These are phyloP conservation scores for Cyberlindnera euphorbiiphila DNA, from an alignment of 805 yeast genomes.

Conservation along the genomic window DNA sequence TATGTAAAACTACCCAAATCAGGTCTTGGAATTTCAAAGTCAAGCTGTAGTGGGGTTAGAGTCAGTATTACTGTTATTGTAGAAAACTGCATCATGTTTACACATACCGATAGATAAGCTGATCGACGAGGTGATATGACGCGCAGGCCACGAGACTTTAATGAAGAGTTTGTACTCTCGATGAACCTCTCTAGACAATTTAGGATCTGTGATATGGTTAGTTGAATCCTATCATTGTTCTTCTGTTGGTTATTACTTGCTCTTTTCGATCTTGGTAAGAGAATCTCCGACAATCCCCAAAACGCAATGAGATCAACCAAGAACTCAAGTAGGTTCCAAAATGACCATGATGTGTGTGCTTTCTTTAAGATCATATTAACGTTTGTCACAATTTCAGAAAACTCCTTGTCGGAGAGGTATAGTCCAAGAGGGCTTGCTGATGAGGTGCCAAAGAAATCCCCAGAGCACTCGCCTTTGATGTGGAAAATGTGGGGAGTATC, in stretches of 20 bases:
- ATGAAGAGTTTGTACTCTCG: slow-evolving; percentile 28
- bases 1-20: neutral
- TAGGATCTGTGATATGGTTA: slow-evolving; percentile 27
- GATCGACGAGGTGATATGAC: slow-evolving; percentile 49
- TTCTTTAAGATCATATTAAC: slow-evolving; percentile 41
- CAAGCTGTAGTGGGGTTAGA: slow-evolving; percentile 25
- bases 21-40: slow-evolving; percentile 49
- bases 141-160: slow-evolving; percentile 28
- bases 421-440: slow-evolving; percentile 49
- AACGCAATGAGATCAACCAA: slow-evolving; percentile 36
- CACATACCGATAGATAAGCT: slow-evolving; percentile 45
- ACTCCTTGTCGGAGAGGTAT: slow-evolving; percentile 37
- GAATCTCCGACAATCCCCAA: slow-evolving; percentile 31
- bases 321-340: slow-evolving; percentile 39
- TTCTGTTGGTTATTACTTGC: neutral
- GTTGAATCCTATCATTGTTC: neutral
- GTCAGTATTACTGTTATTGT: slow-evolving; percentile 18
- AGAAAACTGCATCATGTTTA: slow-evolving; percentile 16
- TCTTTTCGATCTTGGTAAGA: neutral
- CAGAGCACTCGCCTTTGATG: slow-evolving; percentile 37
- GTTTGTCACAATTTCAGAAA: slow-evolving; percentile 35
- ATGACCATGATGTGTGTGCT: slow-evolving; percentile 38
- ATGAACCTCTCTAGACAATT: slow-evolving; percentile 42
- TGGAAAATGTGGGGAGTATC: slow-evolving; percentile 5
- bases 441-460: slow-evolving; percentile 45